Conservation (phyloP, 176 grass and related monocot genomes). For the Tillandsia fasciculata region DNA sequence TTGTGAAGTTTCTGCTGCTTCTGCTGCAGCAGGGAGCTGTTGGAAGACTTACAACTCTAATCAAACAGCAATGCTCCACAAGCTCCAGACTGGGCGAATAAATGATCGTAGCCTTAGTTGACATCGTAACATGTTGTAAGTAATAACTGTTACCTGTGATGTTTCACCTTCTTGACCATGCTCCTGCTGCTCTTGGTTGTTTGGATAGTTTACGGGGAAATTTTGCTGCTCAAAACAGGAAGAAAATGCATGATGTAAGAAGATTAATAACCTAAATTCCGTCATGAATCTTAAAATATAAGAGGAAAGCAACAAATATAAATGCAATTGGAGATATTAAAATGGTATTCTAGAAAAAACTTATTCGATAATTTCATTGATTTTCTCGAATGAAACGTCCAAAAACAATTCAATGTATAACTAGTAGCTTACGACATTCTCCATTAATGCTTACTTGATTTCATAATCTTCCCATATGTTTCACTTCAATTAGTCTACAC, state of each 20-base stretch:
- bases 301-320: neutral
- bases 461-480: too few relatives aligned
- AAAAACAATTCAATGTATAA: too few relatives aligned
- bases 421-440: too few relatives aligned
- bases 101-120: neutral
- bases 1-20: neutral
- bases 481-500: too few relatives aligned
- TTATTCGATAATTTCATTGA: too few relatives aligned
- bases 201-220: conserved; percentile 24
- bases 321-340: neutral
- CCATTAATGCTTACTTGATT: too few relatives aligned
- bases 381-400: too few relatives aligned
- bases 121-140: neutral
- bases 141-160: conserved; percentile 29
- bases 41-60: too few relatives aligned
- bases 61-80: too few relatives aligned
- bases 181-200: conserved; percentile 24
- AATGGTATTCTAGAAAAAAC: too few relatives aligned
- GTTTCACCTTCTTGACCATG: conserved; percentile 35
- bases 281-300: neutral
- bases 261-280: conserved; percentile 1
- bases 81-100: too few relatives aligned
- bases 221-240: conserved; percentile 16
- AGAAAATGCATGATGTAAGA: conserved; percentile 8
- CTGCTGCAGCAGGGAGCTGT: neutral